Evolutionary conservation across 495 filamentous ascomycete species (phyloP), one percentile per base, ranked within the genome.

Genomic region (Baudoinia panamericana): DNA sequence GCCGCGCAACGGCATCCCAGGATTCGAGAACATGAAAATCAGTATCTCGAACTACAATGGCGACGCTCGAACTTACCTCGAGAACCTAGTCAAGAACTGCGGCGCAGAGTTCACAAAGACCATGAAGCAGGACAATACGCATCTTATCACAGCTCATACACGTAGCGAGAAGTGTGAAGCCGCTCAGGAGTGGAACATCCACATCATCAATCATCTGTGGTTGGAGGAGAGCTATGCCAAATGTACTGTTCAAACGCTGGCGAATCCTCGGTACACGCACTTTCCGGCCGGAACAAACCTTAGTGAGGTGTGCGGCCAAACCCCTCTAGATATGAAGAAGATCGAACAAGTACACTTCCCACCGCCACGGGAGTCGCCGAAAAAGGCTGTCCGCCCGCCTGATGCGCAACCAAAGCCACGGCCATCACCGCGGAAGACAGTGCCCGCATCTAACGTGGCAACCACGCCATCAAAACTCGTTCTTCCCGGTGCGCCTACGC

Each of bases 41-140:
- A 87, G 84, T 40, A 63, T 99, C 2, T 94, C 88, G 0, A 96
- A 95, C 58, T 99, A 99, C 55, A 81, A 82, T 21, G 90, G 90
- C 13, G 92, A 99, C 59, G 86, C 88, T 8, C 73, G 90, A 22
- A 72, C 82, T 29, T 99, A 96, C 58, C 67, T 99, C 20, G 90
- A 99, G 57, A 95, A 88, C 48, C 67, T 99, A 20, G 77, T 95
- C 36, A 73, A 63, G 30, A 84, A 84, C 13, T 63, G 80, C 2
- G 92, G 92, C 4, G 90, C 76, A 0, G 75, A 78, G 37, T 95
- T 80, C 54, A 96, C 90, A 5, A 42, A 43, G 29, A 52, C 84
- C 0, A 76, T 97, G 73, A 90, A 82, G 56, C 72, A 80, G 39
- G 84, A 93, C 33, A 96, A 96, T 53, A 96, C 87, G 0, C 90